phyloP scores from a whole-genome alignment of 306 rosid species.

The Rosa persica region DNA sequence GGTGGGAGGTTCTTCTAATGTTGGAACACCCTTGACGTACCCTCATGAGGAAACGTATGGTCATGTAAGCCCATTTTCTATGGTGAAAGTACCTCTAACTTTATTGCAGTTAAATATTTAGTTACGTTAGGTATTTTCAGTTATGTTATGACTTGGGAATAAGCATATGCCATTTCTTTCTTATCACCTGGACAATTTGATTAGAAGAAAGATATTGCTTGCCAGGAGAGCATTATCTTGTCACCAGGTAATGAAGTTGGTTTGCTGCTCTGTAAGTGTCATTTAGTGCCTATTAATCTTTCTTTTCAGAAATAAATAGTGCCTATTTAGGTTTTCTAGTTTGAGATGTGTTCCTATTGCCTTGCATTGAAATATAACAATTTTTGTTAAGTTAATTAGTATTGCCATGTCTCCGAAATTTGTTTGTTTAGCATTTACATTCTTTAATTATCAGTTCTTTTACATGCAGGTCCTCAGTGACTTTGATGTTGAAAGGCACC shows the following conservation, averaged over 20 bases:
- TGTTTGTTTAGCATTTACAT: slow-evolving; percentile 8
- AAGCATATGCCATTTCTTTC: not conserved
- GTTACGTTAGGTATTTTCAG: not conserved
- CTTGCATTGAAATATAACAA: not conserved
- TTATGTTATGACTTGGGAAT: not conserved
- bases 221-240: not conserved
- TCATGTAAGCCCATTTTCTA: not conserved
- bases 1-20: not conserved
- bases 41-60: not conserved
- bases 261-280: not conserved
- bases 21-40: not conserved
- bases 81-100: not conserved
- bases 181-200: not conserved
- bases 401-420: not conserved
- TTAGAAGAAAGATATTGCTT: not conserved
- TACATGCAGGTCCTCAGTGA: slow-evolving; percentile 41
- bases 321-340: not conserved
- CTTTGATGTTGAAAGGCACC: slow-evolving; percentile 28
- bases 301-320: too few relatives aligned
- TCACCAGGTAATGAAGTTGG: slow-evolving; percentile 2
- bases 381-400: not conserved
- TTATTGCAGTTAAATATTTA: not conserved
- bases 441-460: slow-evolving; percentile 20
- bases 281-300: not conserved
- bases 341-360: not conserved